Conservation (phyloP, 768 basidiomycete species). For the Pulveroboletus sp. region DNA sequence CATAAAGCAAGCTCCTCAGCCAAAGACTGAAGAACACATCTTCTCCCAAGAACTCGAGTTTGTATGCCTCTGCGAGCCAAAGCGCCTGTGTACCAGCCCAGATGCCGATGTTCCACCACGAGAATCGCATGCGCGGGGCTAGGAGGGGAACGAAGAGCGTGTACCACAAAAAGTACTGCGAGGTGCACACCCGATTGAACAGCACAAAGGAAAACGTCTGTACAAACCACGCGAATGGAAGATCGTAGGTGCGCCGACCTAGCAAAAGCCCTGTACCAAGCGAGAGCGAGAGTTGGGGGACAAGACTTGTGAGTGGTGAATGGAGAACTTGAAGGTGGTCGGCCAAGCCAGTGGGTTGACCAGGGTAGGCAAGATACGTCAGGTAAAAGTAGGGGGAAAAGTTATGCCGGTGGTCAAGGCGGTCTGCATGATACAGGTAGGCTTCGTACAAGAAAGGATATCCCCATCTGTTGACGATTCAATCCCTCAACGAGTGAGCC, state of each 20-base stretch:
- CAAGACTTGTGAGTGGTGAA: conserved; percentile 79
- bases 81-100: conserved; percentile 83
- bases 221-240: conserved; percentile 86
- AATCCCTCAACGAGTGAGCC: not conserved
- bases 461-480: conserved; percentile 71
- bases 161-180: conserved; percentile 98
- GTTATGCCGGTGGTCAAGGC: conserved; percentile 96
- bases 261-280: conserved; percentile 74
- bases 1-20: conserved; percentile 72
- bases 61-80: conserved; percentile 91
- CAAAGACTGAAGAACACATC: conserved; percentile 75
- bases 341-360: conserved; percentile 13
- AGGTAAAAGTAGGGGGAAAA: conserved; percentile 98
- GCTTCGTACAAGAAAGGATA: conserved; percentile 88
- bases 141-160: conserved; percentile 83
- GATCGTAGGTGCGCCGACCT: conserved; percentile 51
- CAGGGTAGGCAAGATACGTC: conserved; percentile 83
- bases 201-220: conserved; percentile 91
- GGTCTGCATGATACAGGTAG: conserved; percentile 87
- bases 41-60: conserved; percentile 82
- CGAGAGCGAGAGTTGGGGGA: conserved; percentile 77
- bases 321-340: conserved; percentile 40
- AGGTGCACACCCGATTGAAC: conserved; percentile 99
- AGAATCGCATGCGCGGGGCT: conserved; percentile 61
- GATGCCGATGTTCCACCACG: conserved; percentile 43